These are phyloP conservation scores for Sporothrix globosa DNA, from an alignment of 2,329 filamentous ascomycete species.

Conservation along the genomic window DNA sequence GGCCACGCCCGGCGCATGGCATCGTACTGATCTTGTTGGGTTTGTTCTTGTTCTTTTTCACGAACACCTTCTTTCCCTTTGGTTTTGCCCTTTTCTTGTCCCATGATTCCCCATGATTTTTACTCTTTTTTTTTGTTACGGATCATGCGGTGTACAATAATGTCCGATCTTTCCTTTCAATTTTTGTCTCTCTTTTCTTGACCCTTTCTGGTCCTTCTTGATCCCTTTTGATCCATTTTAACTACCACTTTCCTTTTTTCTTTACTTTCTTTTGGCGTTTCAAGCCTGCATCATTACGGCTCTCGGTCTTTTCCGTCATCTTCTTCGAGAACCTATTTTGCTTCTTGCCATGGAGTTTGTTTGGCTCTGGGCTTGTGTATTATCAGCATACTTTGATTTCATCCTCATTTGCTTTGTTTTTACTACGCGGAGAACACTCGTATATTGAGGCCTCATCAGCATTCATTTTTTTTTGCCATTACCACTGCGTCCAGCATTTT, in stretches of 20 bases:
- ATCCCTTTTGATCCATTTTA: conserved; percentile 14
- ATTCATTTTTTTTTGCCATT: conserved; percentile 14
- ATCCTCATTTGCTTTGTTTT: not conserved
- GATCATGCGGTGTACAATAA: conserved; percentile 30
- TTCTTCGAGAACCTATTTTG: not conserved
- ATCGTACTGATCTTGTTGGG: conserved; percentile 56
- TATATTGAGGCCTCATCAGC: conserved; percentile 11
- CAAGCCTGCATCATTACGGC: conserved; percentile 7
- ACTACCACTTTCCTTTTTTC: conserved; percentile 14
- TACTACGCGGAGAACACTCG: not conserved
- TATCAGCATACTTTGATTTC: conserved; percentile 11
- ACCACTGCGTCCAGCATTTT: conserved; percentile 18
- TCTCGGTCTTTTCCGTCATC: not conserved
- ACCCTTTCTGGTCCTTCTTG: not conserved
- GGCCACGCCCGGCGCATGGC: conserved; percentile 63
- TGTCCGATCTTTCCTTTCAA: conserved; percentile 20
- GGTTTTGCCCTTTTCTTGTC: conserved; percentile 7
- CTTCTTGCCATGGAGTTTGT: conserved; percentile 18
- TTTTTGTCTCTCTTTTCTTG: not conserved
- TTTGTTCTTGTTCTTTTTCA: not conserved
- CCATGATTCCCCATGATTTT: conserved; percentile 25
- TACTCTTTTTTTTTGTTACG: conserved; percentile 18
- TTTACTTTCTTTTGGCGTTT: conserved; percentile 15
- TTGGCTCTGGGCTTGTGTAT: conserved; percentile 16
- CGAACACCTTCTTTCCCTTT: not conserved